Evolutionary conservation across 257 asterid genomes (phyloP), one percentile per base, ranked within the genome.

Genomic region (Gentiana macrophylla): DNA sequence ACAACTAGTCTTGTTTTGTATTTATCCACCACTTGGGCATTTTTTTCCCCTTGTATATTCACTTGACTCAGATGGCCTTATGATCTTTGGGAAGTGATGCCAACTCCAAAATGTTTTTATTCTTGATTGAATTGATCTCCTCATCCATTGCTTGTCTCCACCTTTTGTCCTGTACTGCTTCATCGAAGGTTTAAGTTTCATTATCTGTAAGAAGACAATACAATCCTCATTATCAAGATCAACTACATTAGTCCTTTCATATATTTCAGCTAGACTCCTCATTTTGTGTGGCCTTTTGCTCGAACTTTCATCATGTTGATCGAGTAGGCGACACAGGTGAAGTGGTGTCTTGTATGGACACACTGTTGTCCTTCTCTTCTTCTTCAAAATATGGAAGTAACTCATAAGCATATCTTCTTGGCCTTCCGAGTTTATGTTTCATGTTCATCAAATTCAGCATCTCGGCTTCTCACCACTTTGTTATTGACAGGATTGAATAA

Each of bases 391-490:
- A 32, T 53, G 37, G 43, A 34, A 5, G 35, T 32, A 53, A 53
- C 3, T 9, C 13, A 53, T 35, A 10, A 35, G 2, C 37, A 9
- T 32, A 32, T 8, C 12, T 24, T 4, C 35, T 15, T 8, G 4
- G 49, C 6, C 15, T 35, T 36, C 58, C 50, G 51, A 50, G 50
- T 51, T 37, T 32, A 61, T 50, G 50, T 15, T 2, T 12, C 4
- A 34, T 50, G 9, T 37, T 61, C 65, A 61, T 59, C 63, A 48
- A 59, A 53, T 33, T 32, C 57, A 13, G 12, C 37, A 35, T 53
- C 37, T 12, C 37, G 57, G 43, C 57, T 53, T 5, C 15, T 34
- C 63, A 59, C 55, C 32, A 46, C 47, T 10, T 46, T 47, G 0
- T 15, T 43, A 1, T 4, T 10, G 0, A 36, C 34, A 24, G 57